phyloP scores from a whole-genome alignment of 495 filamentous ascomycete genomes.

The Jackrogersella multiformis region DNA sequence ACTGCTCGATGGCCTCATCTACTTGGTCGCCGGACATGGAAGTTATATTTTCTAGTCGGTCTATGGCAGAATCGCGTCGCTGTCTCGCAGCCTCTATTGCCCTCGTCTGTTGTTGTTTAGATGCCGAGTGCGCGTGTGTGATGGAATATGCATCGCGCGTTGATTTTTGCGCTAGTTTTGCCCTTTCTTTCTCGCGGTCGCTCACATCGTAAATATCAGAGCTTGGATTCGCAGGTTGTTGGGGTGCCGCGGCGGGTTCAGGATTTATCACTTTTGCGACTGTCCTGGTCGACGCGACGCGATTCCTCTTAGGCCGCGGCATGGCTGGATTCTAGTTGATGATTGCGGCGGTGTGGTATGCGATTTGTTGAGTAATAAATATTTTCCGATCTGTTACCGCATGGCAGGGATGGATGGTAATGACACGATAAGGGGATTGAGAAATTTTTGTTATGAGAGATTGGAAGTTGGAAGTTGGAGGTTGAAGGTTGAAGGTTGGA shows the following conservation, averaged over 20 bases:
- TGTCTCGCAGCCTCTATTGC: conserved; percentile 44
- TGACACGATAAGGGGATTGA: background rate
- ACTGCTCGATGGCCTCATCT: conserved; percentile 8
- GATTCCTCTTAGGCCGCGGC: conserved; percentile 56
- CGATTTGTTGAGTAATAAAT: conserved; percentile 4
- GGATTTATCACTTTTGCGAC: conserved; percentile 36
- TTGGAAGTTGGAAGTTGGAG: no score
- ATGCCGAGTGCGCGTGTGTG: conserved; percentile 16
- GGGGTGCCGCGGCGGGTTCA: conserved; percentile 21
- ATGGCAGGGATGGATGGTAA: background rate
- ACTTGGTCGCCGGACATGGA: conserved; percentile 44
- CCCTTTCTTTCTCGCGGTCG: conserved; percentile 55
- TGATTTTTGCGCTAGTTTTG: conserved; percentile 37
- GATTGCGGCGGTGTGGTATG: background rate
- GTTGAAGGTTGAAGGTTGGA: background rate
- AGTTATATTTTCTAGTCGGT: conserved; percentile 51
- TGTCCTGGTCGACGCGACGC: conserved; percentile 49
- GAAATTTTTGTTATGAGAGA: conserved; percentile 2
- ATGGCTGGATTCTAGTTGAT: conserved; percentile 35
- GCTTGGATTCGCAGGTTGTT: conserved; percentile 22
- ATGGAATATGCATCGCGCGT: conserved; percentile 21
- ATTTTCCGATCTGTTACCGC: background rate
- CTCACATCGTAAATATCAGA: conserved; percentile 58
- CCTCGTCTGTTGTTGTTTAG: conserved; percentile 47
- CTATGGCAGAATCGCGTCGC: conserved; percentile 53